Percentiles rank a stretch among this genome's conserved stretches.
Evolutionary conservation across 768 basidiomycete species (phyloP).

Genomic region (Pleurotus giganteus): DNA sequence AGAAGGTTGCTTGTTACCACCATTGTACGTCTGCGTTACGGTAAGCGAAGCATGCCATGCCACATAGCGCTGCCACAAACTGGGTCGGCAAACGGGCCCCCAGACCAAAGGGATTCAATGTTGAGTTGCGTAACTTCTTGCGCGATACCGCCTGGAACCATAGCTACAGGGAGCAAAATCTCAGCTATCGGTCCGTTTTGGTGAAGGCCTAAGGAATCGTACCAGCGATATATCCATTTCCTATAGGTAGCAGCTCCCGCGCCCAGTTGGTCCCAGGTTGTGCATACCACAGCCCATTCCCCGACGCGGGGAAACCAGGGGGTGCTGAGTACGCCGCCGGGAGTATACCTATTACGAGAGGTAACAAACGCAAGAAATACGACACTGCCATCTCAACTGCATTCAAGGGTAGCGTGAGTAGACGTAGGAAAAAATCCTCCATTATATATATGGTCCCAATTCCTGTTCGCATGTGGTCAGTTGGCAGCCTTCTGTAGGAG

Average conservation of each 20-base stretch:
- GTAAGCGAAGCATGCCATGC: not conserved
- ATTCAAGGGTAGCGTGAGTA: not conserved
- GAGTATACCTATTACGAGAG: not conserved
- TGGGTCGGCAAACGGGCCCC: constrained; percentile 66
- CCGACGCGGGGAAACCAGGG: constrained; percentile 59
- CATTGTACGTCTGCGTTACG: constrained; percentile 55
- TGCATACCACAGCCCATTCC: constrained; percentile 77
- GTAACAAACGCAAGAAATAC: not conserved
- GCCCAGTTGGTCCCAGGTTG: constrained; percentile 53
- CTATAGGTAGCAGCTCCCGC: constrained; percentile 63
- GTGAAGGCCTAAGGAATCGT: not conserved
- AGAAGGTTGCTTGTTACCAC: constrained; percentile 57
- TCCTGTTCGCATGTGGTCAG: not conserved
- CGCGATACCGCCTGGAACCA: constrained; percentile 58
- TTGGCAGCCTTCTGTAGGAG: not conserved
- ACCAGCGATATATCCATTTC: constrained; percentile 74
- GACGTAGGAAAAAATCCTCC: not conserved
- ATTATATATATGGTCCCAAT: not conserved
- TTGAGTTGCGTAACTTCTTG: constrained; percentile 67
- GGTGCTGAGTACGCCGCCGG: constrained; percentile 20
- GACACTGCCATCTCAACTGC: not conserved
- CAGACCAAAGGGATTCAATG: constrained; percentile 76
- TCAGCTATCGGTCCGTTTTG: no score
- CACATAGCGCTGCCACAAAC: constrained; percentile 33
- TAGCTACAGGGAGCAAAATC: constrained; percentile 56